Base-by-base conservation (phyloP, 2,329 filamentous ascomycete species). In the Sarocladiaceae sp. region DNA sequence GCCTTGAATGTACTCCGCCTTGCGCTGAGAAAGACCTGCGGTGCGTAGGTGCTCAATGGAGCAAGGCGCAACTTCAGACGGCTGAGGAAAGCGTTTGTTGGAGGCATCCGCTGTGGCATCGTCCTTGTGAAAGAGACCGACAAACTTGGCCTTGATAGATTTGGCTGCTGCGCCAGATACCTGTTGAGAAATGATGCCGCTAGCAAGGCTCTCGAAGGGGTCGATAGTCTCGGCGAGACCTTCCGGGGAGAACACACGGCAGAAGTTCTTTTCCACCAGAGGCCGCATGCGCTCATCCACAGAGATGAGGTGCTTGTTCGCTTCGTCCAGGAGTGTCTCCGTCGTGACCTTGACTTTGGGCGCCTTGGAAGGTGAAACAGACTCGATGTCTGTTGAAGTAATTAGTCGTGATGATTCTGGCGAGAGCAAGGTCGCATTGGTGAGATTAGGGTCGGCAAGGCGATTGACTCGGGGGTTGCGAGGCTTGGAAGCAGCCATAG, bases 161-260 rank as follows among this genome's bases (percentile, higher is more conserved):
- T 83, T 87, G 12, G 94, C 94, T 1, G 94, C 94, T 5, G 91
- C 90, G 17, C 93, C 91, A 1, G 91, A 96, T 18, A 99, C 93
- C 72, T 99, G 94, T 71, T 97, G 94, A 51, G 90, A 91, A 61
- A 97, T 96, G 64, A 99, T 97, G 50, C 91, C 88, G 67, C 87
- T 92, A 35, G 83, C 80, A 29, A 99, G 77, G 53, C 83, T 85
- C 60, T 87, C 86, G 63, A 97, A 99, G 0, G 94, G 94, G 68
- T 97, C 90, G 55, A 97, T 82, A 57, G 83, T 77, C 68, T 97
- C 90, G 25, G 86, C 82, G n/a, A 97, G 72, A 0, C 91, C 90
- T 56, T 87, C 85, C 0, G 90, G 80, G 1, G 85, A 88, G 70
- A 97, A 97, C 15, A 94, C 71, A 52, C 77, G 78, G 68, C 93